These are phyloP conservation scores for Globisporangium alternatum DNA, from an alignment of 352 stramenopile genomes.

Conservation along the genomic window DNA sequence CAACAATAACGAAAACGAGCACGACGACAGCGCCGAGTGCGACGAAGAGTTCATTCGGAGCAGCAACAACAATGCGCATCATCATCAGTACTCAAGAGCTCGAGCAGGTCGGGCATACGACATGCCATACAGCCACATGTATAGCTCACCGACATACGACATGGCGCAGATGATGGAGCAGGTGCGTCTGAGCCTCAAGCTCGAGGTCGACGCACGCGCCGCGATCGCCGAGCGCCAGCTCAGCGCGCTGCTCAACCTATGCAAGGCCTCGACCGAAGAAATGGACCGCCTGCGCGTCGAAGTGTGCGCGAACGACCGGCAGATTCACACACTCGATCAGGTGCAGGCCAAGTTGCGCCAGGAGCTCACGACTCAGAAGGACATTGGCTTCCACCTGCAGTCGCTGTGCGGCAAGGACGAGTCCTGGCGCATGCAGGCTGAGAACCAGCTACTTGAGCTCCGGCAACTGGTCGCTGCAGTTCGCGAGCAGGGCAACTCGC, in stretches of 20 bases:
- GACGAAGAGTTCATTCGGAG: slow-evolving; percentile 22
- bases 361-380: slow-evolving; percentile 79
- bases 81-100: background rate
- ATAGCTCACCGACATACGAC: slow-evolving; percentile 70
- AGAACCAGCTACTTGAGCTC: slow-evolving; percentile 79
- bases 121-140: slow-evolving; percentile 48
- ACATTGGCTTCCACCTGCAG: slow-evolving; percentile 79
- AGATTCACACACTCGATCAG: slow-evolving; percentile 76
- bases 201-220: slow-evolving; percentile 76
- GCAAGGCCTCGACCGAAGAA: slow-evolving; percentile 73
- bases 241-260: slow-evolving; percentile 68
- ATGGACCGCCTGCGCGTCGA: slow-evolving; percentile 67
- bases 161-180: slow-evolving; percentile 86
- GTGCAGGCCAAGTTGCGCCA: slow-evolving; percentile 73
- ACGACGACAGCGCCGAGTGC: slow-evolving; percentile 16
- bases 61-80: background rate
- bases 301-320: slow-evolving; percentile 63
- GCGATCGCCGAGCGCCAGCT: slow-evolving; percentile 76
- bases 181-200: slow-evolving; percentile 74
- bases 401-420: slow-evolving; percentile 84
- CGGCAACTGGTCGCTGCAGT: slow-evolving; percentile 68
- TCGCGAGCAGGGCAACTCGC: slow-evolving; percentile 63
- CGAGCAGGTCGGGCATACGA: background rate
- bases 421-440: slow-evolving; percentile 79
- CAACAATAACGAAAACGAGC: slow-evolving; percentile 18